phyloP scores from a whole-genome alignment of 2,329 filamentous ascomycete genomes.

The Moelleriella libera region DNA sequence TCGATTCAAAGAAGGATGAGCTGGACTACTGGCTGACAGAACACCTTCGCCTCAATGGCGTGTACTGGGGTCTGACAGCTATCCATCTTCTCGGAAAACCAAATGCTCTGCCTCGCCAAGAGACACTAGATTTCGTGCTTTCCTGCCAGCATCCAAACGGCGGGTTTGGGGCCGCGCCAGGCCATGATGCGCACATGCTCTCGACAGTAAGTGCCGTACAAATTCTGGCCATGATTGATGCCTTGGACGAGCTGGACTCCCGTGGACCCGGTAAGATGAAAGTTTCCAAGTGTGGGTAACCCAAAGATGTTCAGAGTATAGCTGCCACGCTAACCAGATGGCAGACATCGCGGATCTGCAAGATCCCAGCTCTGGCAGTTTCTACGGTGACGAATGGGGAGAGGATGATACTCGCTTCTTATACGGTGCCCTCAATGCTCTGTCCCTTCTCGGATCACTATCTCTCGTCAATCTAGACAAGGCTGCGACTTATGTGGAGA shows the following conservation, averaged over 20 bases:
- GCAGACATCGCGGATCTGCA: conserved; percentile 70
- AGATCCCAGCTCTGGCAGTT: conserved; percentile 68
- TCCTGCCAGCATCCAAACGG: conserved; percentile 83
- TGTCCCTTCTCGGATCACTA: conserved; percentile 69
- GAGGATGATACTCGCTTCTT: conserved; percentile 92
- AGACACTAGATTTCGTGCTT: conserved; percentile 84
- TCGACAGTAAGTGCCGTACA: conserved; percentile 94
- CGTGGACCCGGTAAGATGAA: conserved; percentile 49
- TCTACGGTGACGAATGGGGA: conserved; percentile 91
- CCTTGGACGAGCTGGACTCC: conserved; percentile 66
- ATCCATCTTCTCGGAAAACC: conserved; percentile 73
- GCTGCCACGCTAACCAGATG: conserved; percentile 4
- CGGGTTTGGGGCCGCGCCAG: conserved; percentile 86
- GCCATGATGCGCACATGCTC: conserved; percentile 90
- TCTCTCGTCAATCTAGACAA: conserved; percentile 63
- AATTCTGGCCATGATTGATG: conserved; percentile 77
- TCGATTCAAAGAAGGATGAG: conserved; percentile 86
- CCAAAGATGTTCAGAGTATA: conserved; percentile 5
- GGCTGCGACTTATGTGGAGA: conserved; percentile 64
- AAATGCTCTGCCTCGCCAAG: conserved; percentile 64
- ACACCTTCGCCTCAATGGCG: conserved; percentile 84
- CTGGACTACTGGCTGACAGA: conserved; percentile 97
- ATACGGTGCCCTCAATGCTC: conserved; percentile 76
- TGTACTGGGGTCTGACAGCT: conserved; percentile 91
- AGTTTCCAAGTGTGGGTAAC: conserved; percentile 62